These are phyloP conservation scores for Penicillium tannophilum DNA, from an alignment of 495 filamentous ascomycete species.

Conservation along the genomic window DNA sequence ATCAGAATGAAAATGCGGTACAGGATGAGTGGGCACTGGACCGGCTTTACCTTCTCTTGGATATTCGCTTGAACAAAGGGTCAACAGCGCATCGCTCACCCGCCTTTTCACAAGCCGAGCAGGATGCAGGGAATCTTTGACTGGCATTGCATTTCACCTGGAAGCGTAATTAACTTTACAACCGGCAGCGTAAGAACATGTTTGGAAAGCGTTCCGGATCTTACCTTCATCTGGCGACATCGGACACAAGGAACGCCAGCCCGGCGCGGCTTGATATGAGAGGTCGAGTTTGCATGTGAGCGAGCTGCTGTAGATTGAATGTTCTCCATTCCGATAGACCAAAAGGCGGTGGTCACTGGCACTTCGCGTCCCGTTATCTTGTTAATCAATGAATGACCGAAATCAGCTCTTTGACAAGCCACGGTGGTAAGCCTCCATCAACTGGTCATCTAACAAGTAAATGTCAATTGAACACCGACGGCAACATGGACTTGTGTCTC, in stretches of 20 bases:
- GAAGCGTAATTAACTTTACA: too few relatives aligned
- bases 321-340: slow-evolving; percentile 4
- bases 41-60: slow-evolving; percentile 4
- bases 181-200: too few relatives aligned
- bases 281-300: slow-evolving; percentile 5
- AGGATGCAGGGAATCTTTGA: slow-evolving; percentile 10
- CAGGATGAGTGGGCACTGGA: background rate
- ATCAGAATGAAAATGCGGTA: slow-evolving; percentile 1
- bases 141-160: slow-evolving; percentile 9
- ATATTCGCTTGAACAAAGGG: slow-evolving; percentile 7
- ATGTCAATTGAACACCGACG: background rate
- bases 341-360: background rate
- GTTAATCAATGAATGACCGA: background rate
- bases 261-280: slow-evolving; percentile 9
- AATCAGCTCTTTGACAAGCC: too few relatives aligned
- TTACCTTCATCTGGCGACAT: slow-evolving; percentile 15
- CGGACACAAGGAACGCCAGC: slow-evolving; percentile 11
- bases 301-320: slow-evolving; percentile 9
- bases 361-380: background rate
- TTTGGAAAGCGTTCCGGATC: too few relatives aligned
- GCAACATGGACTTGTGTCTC: background rate
- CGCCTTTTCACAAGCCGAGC: slow-evolving; percentile 8
- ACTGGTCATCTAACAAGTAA: too few relatives aligned
- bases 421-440: too few relatives aligned
- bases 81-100: slow-evolving; percentile 10